phyloP scores from a whole-genome alignment of 306 rosid species.

The Cucurbita ficifolia region DNA sequence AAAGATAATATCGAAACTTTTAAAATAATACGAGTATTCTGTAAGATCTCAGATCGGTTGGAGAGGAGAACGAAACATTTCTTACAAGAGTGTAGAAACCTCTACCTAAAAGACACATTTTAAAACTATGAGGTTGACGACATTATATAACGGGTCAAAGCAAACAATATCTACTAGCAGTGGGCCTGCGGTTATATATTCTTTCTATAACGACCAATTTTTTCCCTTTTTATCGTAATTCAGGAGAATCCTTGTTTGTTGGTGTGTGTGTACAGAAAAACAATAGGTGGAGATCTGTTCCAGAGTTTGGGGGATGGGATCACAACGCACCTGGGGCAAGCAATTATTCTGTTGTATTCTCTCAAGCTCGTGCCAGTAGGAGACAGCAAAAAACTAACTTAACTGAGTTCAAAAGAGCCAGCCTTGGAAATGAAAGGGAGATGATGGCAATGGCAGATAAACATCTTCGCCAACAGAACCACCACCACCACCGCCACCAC shows the following conservation, averaged over 20 bases:
- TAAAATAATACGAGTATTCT: too few relatives aligned
- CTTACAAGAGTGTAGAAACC: too few relatives aligned
- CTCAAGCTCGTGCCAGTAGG: conserved; percentile 48
- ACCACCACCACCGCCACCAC: conserved; percentile 13
- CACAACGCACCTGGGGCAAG: conserved; percentile 28
- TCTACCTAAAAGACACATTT: too few relatives aligned
- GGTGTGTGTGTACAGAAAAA: conserved; percentile 20
- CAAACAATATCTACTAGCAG: too few relatives aligned
- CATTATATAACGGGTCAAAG: too few relatives aligned
- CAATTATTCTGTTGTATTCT: conserved; percentile 56
- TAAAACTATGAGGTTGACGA: too few relatives aligned
- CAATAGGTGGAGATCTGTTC: conserved; percentile 51
- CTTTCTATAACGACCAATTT: too few relatives aligned
- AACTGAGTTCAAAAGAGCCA: conserved; percentile 27
- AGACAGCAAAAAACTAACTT: conserved; percentile 42
- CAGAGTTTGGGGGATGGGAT: conserved; percentile 88
- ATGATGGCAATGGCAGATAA: neutral
- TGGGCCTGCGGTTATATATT: too few relatives aligned
- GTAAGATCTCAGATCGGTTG: too few relatives aligned
- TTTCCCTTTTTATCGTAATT: too few relatives aligned
- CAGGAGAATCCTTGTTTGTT: neutral
- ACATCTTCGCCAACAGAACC: neutral
- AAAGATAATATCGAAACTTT: too few relatives aligned
- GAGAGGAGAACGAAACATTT: too few relatives aligned
- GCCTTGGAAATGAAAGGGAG: conserved; percentile 34